Evolutionary conservation across 2,329 filamentous ascomycete species (phyloP), one percentile per base, ranked within the genome.

Genomic region (Botryotinia calthae): DNA sequence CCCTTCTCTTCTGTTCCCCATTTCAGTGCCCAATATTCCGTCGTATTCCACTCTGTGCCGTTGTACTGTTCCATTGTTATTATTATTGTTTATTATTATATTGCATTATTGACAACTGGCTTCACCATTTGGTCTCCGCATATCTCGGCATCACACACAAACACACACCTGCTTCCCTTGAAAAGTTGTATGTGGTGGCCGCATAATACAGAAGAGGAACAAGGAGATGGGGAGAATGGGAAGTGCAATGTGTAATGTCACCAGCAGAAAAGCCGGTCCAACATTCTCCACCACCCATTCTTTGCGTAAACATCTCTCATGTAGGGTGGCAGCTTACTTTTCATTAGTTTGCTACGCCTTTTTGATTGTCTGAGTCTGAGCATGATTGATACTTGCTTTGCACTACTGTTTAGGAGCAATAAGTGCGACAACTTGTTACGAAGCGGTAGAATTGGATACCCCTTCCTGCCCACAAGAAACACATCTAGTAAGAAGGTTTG

Each of bases 241-340:
- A 61, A 61, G 8, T 22, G 31, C 25, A 37, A 61, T 59, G 56
- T 65, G 31, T 25, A 37, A 61, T 59, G 56, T 65, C 12, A 65
- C 63, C 16, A 51, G 44, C 44, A 51, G 44, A 31, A 31, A 65
- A 66, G 62, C 62, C 62, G 42, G 46, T 65, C 63, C 31, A n/a
- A 20, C 63, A 66, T 51, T 66, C 40, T 66, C 63, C 44, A 51
- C 63, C 63, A 66, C 44, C 22, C 12, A n/a, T 66, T 51, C 10
- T 48, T 34, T 65, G 42, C 63, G 12, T 37, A 37, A 16, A 28
- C 18, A 48, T 48, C 28, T 25, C 22, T 18, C 0, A 37, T 65
- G 44, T 48, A 48, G 6, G 44, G 63, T 37, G 63, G 63, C 63
- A 67, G 64, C 64, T 67, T 54, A 67, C 64, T 42, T 54, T 54